A percentile compares a stretch with the other conserved stretches of the same genome.
Conservation (phyloP, 179 eudicot species). For the Silene noctiflora region DNA sequence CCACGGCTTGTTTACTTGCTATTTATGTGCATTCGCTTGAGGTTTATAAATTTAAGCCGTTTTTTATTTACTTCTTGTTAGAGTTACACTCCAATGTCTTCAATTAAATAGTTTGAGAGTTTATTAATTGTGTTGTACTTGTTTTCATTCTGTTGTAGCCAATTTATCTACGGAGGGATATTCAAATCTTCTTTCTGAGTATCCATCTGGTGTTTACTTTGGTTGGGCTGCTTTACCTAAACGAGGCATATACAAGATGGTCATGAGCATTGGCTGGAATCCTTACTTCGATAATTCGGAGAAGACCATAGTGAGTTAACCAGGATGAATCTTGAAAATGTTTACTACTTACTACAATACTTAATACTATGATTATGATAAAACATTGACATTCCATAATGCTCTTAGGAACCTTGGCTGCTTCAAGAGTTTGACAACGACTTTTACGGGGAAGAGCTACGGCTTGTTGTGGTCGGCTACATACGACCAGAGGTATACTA, state of each 20-base stretch:
- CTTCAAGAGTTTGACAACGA: constrained; percentile 86
- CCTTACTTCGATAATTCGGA: constrained; percentile 84
- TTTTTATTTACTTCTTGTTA: neutral
- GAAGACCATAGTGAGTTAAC: constrained; percentile 81
- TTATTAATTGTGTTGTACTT: neutral
- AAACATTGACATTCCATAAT: neutral
- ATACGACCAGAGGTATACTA: constrained; percentile 81
- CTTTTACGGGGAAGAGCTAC: constrained; percentile 85
- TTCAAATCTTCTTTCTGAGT: constrained; percentile 55
- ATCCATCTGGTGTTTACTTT: constrained; percentile 92
- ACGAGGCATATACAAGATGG: constrained; percentile 88
- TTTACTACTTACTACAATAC: neutral
- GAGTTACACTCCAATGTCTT: neutral
- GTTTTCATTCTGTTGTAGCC: constrained; percentile 42
- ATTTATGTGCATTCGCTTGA: neutral
- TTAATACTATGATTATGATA: neutral
- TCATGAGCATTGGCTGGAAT: constrained; percentile 98
- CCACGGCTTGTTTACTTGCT: neutral
- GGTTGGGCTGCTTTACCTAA: constrained; percentile 89
- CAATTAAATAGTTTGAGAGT: neutral
- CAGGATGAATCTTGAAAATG: neutral
- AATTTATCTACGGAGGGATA: constrained; percentile 69
- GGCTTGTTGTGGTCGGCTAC: constrained; percentile 78
- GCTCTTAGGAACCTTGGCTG: constrained; percentile 89
- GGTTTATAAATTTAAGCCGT: neutral